Conservation (phyloP, 2,329 filamentous ascomycete species). For the Aspergillus chevalieri region DNA sequence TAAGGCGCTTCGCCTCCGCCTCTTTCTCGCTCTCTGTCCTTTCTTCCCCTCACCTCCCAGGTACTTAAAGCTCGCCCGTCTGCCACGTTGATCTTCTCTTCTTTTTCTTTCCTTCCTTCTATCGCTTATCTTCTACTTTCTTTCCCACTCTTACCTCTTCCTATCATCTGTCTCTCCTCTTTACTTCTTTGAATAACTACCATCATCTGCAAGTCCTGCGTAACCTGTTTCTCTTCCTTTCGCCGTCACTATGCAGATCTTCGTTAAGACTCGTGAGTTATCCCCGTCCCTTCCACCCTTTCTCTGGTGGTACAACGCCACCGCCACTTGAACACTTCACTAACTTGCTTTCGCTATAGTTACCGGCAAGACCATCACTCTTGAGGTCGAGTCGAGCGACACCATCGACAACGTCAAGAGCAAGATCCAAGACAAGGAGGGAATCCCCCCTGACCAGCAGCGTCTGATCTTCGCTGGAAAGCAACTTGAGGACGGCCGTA, state of each 20-base stretch:
- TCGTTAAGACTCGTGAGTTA: conserved; percentile 86
- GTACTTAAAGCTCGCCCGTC: not conserved
- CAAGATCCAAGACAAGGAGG: conserved; percentile 57
- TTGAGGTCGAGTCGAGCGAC: conserved; percentile 46
- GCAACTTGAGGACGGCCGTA: conserved; percentile 53
- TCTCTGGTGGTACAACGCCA: conserved; percentile 1
- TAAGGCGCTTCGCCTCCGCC: conserved; percentile 22
- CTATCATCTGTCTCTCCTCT: conserved; percentile 3
- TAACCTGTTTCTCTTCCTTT: conserved; percentile 7
- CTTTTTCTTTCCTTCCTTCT: conserved; percentile 17
- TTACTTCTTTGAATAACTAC: conserved; percentile 6
- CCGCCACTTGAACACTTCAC: conserved; percentile 10
- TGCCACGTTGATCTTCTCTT: conserved; percentile 11
- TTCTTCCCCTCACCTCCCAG: conserved; percentile 20
- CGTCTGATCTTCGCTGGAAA: conserved; percentile 55
- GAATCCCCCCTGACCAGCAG: conserved; percentile 54
- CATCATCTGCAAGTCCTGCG: conserved; percentile 14
- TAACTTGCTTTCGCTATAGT: conserved; percentile 40
- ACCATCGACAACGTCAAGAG: conserved; percentile 52
- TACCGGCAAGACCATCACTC: conserved; percentile 54
- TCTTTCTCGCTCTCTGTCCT: conserved; percentile 11
- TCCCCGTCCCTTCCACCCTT: conserved; percentile 23
- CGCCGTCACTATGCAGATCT: conserved; percentile 78
- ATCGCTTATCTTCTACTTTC: conserved; percentile 10
- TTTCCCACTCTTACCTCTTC: conserved; percentile 9